phyloP scores from a whole-genome alignment of 495 filamentous ascomycete species.

The Hypoxylon fuscum region DNA sequence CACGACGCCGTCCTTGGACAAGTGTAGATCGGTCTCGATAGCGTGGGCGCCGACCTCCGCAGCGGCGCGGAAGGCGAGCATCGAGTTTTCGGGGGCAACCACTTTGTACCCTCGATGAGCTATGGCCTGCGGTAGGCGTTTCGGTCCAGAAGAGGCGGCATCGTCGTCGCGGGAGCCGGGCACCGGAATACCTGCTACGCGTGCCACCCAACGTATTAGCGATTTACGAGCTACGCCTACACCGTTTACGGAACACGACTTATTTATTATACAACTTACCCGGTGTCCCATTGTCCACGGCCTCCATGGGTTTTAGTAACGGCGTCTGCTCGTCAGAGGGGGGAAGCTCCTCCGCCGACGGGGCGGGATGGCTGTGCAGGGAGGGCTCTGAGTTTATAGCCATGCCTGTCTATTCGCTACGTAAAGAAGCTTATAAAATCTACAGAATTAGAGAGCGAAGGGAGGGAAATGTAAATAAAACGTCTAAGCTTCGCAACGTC shows the following conservation, averaged over 20 bases:
- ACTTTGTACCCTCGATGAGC: slow-evolving; percentile 88
- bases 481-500: slow-evolving; percentile 1
- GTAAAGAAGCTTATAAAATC: neutral
- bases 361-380: slow-evolving; percentile 5
- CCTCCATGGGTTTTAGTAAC: slow-evolving; percentile 8
- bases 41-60: slow-evolving; percentile 78
- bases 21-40: slow-evolving; percentile 87
- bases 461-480: neutral
- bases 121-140: slow-evolving; percentile 73
- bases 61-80: slow-evolving; percentile 78
- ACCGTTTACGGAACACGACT: no score
- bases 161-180: slow-evolving; percentile 7
- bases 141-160: slow-evolving; percentile 5
- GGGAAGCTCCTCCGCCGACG: slow-evolving; percentile 5
- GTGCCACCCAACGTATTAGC: slow-evolving; percentile 17
- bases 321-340: slow-evolving; percentile 33
- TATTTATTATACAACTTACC: slow-evolving; percentile 17
- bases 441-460: neutral
- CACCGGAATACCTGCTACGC: slow-evolving; percentile 27
- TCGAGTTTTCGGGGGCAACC: slow-evolving; percentile 84
- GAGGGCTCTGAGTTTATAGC: slow-evolving; percentile 5
- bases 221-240: neutral
- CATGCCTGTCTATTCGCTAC: neutral
- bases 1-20: slow-evolving; percentile 83
- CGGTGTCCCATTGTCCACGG: slow-evolving; percentile 4